phyloP scores from a whole-genome alignment of 495 filamentous ascomycete genomes.

The Penicillium malachiteum region DNA sequence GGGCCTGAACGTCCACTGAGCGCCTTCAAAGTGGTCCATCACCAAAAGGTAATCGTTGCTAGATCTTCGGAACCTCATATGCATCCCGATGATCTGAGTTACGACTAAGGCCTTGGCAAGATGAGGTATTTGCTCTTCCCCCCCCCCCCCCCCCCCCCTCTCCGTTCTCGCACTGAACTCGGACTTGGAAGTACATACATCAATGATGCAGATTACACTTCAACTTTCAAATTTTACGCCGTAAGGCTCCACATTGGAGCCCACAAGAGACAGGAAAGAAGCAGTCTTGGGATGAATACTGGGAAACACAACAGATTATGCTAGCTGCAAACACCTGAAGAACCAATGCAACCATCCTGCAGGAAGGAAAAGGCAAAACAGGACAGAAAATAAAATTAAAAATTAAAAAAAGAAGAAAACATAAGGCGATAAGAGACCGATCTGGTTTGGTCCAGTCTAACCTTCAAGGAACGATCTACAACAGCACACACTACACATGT shows the following conservation, averaged over 20 bases:
- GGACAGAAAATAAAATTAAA: too few relatives aligned
- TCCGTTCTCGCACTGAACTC: neutral
- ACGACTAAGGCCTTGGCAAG: constrained; percentile 5
- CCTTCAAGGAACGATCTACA: neutral
- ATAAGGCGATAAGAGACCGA: neutral
- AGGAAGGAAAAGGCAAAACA: neutral
- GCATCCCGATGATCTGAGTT: constrained; percentile 13
- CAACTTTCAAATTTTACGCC: too few relatives aligned
- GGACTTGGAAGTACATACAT: too few relatives aligned
- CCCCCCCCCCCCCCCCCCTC: neutral
- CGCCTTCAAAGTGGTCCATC: constrained; percentile 7
- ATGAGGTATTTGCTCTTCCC: neutral
- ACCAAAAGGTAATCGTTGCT: constrained; percentile 16
- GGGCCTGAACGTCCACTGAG: constrained; percentile 12
- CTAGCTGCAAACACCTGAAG: constrained; percentile 4
- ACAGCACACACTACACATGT: constrained; percentile 1
- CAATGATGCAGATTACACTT: too few relatives aligned
- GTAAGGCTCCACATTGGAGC: too few relatives aligned
- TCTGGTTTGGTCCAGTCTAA: neutral
- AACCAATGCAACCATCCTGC: constrained; percentile 4
- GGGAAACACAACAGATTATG: neutral
- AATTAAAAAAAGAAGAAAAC: too few relatives aligned
- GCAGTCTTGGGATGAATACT: neutral
- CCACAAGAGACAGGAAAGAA: neutral
- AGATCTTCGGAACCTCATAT: constrained; percentile 23